phyloP scores from a whole-genome alignment of 192 early-diverging fungal genomes.

The Dispira simplex region DNA sequence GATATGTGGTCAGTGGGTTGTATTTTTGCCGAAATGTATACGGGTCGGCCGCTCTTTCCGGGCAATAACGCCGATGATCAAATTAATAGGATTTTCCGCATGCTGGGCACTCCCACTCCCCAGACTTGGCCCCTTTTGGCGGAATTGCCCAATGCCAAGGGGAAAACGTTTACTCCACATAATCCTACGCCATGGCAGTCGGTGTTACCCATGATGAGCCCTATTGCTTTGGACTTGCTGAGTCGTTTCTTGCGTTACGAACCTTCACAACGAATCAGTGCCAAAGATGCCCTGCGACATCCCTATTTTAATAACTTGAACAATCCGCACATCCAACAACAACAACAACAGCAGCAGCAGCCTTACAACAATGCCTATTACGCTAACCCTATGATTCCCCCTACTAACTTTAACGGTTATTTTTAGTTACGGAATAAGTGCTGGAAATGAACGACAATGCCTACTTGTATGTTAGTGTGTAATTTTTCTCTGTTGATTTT shows the following conservation, averaged over 20 bases:
- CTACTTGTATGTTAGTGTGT: no score
- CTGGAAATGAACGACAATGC: no score
- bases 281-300: conserved; percentile 47
- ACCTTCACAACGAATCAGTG: conserved; percentile 43
- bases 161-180: conserved; percentile 44
- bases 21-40: conserved; percentile 92
- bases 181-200: conserved; percentile 43
- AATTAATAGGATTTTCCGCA: conserved; percentile 59
- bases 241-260: conserved; percentile 62
- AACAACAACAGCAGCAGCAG: conserved; percentile 16
- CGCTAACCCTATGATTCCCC: not conserved
- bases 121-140: conserved; percentile 59
- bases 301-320: conserved; percentile 36
- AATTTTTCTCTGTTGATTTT: no score
- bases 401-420: not conserved
- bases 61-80: conserved; percentile 73
- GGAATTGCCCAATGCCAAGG: conserved; percentile 51
- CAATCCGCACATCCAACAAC: conserved; percentile 14
- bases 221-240: conserved; percentile 51
- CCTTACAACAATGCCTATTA: not conserved
- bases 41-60: conserved; percentile 63
- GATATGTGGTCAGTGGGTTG: conserved; percentile 98
- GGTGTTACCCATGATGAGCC: conserved; percentile 59
- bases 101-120: conserved; percentile 65
- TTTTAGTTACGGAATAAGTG: not conserved